phyloP scores from a whole-genome alignment of 768 basidiomycete species.

The Naganishia antarctica region DNA sequence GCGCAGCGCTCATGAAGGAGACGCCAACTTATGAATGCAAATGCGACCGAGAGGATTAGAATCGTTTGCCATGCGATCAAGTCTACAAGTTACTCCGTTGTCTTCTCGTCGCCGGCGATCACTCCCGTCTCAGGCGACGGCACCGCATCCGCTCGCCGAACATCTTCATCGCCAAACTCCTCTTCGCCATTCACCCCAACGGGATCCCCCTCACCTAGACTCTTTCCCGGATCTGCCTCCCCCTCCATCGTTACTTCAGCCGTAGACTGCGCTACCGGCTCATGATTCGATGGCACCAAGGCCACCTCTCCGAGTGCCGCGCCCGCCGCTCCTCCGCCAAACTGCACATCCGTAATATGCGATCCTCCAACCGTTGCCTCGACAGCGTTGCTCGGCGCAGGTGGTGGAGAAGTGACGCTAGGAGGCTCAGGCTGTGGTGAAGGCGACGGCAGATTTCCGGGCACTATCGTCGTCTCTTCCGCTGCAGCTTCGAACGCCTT shows the following conservation, averaged over 20 bases:
- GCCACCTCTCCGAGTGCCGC: not conserved
- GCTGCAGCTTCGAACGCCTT: not conserved
- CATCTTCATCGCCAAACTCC: conserved; percentile 24
- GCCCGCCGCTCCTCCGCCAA: not conserved
- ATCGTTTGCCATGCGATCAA: too few species aligned
- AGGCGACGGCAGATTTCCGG: conserved; percentile 5
- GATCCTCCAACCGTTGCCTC: not conserved
- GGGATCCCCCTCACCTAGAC: conserved; percentile 20
- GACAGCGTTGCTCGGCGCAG: conserved; percentile 1
- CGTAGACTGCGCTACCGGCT: not conserved
- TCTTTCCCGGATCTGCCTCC: conserved; percentile 8
- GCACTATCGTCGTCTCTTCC: not conserved
- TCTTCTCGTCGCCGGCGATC: not conserved
- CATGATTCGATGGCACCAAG: not conserved
- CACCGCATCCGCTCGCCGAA: conserved; percentile 1
- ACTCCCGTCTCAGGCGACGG: not conserved
- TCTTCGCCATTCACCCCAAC: conserved; percentile 23
- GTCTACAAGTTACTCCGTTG: not conserved
- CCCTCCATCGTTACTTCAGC: conserved; percentile 22
- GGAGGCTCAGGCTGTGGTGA: conserved; percentile 2
- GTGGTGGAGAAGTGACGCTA: not conserved
- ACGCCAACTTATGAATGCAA: too few species aligned
- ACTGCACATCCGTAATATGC: not conserved
- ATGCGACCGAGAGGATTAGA: too few species aligned
- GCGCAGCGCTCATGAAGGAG: too few species aligned